These are phyloP conservation scores for Clonostachys rosea DNA, from an alignment of 2,329 filamentous ascomycete genomes.

Conservation along the genomic window DNA sequence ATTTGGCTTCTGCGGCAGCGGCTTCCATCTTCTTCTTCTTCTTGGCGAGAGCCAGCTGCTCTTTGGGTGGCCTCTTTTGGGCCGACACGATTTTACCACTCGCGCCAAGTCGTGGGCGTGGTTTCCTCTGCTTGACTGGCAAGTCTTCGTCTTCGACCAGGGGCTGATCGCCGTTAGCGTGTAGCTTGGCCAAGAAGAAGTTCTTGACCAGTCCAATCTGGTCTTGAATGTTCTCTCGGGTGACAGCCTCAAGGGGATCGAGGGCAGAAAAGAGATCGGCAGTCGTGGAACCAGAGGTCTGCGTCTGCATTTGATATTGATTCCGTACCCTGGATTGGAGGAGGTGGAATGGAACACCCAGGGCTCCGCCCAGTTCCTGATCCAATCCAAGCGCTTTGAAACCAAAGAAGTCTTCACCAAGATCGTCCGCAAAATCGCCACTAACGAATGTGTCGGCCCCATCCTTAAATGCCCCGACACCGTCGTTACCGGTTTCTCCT, in stretches of 20 bases:
- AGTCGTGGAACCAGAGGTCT: constrained; percentile 53
- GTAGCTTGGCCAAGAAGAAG: constrained; percentile 87
- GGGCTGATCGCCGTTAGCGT: constrained; percentile 73
- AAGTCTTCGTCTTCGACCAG: constrained; percentile 93
- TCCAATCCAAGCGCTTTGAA: constrained; percentile 94
- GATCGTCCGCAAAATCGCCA: constrained; percentile 95
- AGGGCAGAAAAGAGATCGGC: constrained; percentile 64
- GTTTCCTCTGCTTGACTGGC: constrained; percentile 84
- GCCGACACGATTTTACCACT: constrained; percentile 85
- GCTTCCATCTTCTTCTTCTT: constrained; percentile 80
- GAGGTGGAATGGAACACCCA: constrained; percentile 90
- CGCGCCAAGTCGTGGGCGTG: constrained; percentile 56
- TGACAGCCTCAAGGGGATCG: constrained; percentile 70
- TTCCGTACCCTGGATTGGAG: constrained; percentile 87
- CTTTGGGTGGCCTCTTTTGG: constrained; percentile 75
- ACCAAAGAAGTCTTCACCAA: constrained; percentile 98
- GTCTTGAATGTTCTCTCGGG: constrained; percentile 67
- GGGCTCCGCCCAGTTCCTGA: constrained; percentile 80
- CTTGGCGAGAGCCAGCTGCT: constrained; percentile 79
- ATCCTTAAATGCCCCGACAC: constrained; percentile 88
- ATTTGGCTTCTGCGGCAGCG: constrained; percentile 44
- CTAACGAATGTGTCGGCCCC: constrained; percentile 95
- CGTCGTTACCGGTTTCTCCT: constrained; percentile 71
- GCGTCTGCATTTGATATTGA: constrained; percentile 73
- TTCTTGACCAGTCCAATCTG: constrained; percentile 86